Base-by-base conservation (phyloP, 2,329 filamentous ascomycete species). In the Ophiostoma populinum region DNA sequence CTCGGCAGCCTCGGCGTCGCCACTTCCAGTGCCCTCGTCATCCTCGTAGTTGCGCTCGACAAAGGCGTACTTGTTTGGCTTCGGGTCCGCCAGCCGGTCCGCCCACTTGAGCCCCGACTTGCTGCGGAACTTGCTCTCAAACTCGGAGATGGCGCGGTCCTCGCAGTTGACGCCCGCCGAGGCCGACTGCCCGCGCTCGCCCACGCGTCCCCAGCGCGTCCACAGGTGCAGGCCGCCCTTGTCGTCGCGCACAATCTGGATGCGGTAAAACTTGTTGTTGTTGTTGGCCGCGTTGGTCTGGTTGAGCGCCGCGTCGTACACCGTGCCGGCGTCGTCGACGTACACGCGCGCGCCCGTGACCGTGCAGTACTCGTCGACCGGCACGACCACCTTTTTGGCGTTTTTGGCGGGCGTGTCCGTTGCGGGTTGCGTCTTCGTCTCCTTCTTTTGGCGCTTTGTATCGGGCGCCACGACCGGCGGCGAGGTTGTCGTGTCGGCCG, bases 161-260 rank as follows among this genome's bases (percentile, higher is more conserved):
- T 62, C 60, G 13, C 20, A 21, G 7, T 13, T 13, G 17, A 49
- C 36, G 15, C 61, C 61, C 2, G 71, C 49, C 3, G 53, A 35
- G 10, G 56, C 59, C 11, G 48, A 59, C 44, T 69, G 61, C 5
- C 72, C 72, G 9, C 44, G 47, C 37, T 75, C 71, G 6, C 72
- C 71, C 16, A 92, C 81, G 16, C 83, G 70, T 16, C 83, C 83
- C 80, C 80, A 92, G 38, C 80, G 66, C 3, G 76, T 82, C 78
- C 79, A 87, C 0, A 70, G 73, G 28, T 61, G 57, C 50, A 63
- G 80, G 8, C 54, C 41, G 3, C 55, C 48, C 11, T 44, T 41
- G 16, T 46, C 44, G 24, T 57, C 55, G 13, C 55, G 54, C 17
- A 70, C 47, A 42, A 80, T 59, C 59, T 87, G 80, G 19, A 85